Base-by-base conservation (phyloP, 208 protist genomes). In the Leptomonas seymouri region DNA sequence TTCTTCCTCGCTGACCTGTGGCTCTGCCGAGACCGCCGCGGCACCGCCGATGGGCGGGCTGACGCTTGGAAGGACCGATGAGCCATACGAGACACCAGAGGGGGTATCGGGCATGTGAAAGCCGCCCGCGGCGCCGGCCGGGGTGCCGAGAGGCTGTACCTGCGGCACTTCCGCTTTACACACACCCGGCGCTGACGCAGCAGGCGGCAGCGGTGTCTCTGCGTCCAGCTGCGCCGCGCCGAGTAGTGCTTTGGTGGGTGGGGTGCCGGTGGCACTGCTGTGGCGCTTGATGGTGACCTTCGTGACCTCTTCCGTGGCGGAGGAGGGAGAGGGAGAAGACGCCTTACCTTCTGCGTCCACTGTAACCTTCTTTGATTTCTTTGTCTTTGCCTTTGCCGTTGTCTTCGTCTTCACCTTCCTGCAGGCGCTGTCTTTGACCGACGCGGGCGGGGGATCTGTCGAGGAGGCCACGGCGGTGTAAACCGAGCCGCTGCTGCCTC, bases 1-100 rank as follows among this genome's bases (percentile, higher is more conserved):
- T 42, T 88, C 86, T 5, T 59, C 50, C 21, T 53, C 48, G 2
- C 28, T 53, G 21, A 39, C 28, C 27, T 12, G 39, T 27, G 21
- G 34, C 25, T n/a, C 36, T 12, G 23, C n/a, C 25, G 51, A 11
- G 34, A 11, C 9, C 2, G 51, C 31, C 21, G 30, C 23, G 53
- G 21, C 59, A 34, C 27, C 41, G 12, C 31, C 54, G 12, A 16
- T 18, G 16, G n/a, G 18, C 56, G 34, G 39, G 11, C 5, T 4
- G 28, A 18, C 20, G 14, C 9, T 42, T 12, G 27, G 36, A 25
- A 36, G 11, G 18, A 9, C 28, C 0, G 30, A 30, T 16, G 59
- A n/a, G 46, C 18, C 15, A 25, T 14, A 30, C 12, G 46, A 3
- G 2, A 39, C 0, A 15, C 23, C 36, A 21, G 27, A 42, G 2